These are phyloP conservation scores for Cyclotella sp. DNA, from an alignment of 108 stramenopile species.

Conservation along the genomic window DNA sequence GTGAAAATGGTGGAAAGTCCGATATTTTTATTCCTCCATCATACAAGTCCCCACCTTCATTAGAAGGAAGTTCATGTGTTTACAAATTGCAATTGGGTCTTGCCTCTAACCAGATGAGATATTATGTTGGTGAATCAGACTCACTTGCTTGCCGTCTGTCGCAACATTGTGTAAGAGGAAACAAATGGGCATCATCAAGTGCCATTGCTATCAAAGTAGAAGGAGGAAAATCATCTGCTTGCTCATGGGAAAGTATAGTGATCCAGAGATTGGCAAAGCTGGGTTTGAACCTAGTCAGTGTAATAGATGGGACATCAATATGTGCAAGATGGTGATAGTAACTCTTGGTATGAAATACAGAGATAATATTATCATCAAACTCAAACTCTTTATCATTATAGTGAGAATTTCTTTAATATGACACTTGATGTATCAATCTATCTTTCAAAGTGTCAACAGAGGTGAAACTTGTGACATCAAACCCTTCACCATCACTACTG, in stretches of 20 bases:
- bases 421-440: constrained; percentile 39
- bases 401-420: constrained; percentile 25
- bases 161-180: constrained; percentile 72
- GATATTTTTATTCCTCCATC: constrained; percentile 57
- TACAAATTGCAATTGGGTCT: constrained; percentile 73
- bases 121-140: constrained; percentile 93
- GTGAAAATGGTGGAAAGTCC: constrained; percentile 1
- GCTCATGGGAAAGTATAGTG: constrained; percentile 68
- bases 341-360: neutral
- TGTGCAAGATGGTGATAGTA: constrained; percentile 1
- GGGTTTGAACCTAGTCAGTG: constrained; percentile 70
- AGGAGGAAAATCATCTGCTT: constrained; percentile 71
- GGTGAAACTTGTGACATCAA: constrained; percentile 45
- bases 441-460: constrained; percentile 33
- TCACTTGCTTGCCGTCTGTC: constrained; percentile 62
- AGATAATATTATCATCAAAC: neutral
- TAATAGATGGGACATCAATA: constrained; percentile 64
- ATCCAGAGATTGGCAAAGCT: constrained; percentile 68
- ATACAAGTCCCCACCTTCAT: constrained; percentile 65
- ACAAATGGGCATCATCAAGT: constrained; percentile 44
- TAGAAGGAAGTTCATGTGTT: constrained; percentile 82
- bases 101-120: constrained; percentile 26
- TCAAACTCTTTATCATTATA: neutral
- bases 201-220: constrained; percentile 63
- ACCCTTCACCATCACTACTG: constrained; percentile 34